A percentile compares a stretch with the other conserved stretches of the same genome.
Conservation (phyloP, 805 yeast species). For the Candida insectalens region DNA sequence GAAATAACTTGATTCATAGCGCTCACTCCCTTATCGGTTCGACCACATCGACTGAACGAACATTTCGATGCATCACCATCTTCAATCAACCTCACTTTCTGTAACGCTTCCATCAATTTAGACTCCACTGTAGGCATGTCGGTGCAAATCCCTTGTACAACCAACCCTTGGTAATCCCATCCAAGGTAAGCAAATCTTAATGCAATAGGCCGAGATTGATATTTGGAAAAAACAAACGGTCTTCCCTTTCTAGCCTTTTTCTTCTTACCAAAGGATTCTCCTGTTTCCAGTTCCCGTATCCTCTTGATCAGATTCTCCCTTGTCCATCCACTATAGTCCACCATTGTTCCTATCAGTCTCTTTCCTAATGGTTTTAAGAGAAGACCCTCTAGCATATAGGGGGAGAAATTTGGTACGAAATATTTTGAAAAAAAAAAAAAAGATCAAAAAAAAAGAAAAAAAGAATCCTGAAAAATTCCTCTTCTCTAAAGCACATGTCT, state of each 20-base stretch:
- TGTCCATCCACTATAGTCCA: conserved; percentile 36
- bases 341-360: background rate
- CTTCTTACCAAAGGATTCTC: background rate
- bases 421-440: no score
- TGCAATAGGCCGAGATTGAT: conserved; percentile 62
- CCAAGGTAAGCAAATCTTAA: conserved; percentile 82
- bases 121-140: conserved; percentile 84
- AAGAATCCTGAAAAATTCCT: background rate
- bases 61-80: conserved; percentile 51
- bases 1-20: conserved; percentile 95
- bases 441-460: background rate
- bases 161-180: conserved; percentile 91
- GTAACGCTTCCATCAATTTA: conserved; percentile 60
- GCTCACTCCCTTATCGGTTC: conserved; percentile 95
- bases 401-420: no score
- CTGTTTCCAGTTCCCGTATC: conserved; percentile 45
- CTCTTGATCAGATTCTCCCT: conserved; percentile 51
- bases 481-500: conserved; percentile 15
- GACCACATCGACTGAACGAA: conserved; percentile 81
- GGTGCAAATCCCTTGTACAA: conserved; percentile 66
- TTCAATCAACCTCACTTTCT: conserved; percentile 55
- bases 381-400: no score
- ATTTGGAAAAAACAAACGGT: conserved; percentile 57
- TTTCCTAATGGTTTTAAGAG: no score
- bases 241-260: conserved; percentile 19